Base-by-base conservation (phyloP, 2,329 filamentous ascomycete genomes). In the Nigrospora sphaerica region DNA sequence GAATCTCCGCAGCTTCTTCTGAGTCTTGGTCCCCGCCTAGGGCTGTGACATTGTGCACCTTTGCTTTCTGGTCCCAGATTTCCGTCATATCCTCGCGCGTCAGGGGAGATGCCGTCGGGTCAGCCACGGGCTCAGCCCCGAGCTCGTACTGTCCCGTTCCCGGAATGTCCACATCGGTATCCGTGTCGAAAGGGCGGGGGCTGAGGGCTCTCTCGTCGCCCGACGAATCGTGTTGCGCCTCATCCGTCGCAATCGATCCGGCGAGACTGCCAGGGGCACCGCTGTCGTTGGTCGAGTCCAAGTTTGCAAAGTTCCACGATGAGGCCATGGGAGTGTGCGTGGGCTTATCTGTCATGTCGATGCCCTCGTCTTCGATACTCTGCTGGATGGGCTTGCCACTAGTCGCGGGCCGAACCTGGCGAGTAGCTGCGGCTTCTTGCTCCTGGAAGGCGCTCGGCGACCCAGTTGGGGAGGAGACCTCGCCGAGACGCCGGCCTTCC, bases 401-500 rank as follows among this genome's bases (percentile, higher is more conserved):
- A 74, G 68, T 77, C 76, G 65, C 78, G 70, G 34, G 34, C 31
- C 42, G 42, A 35, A 63, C 75, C 75, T 62, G 83, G 81, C 67
- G 83, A 86, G 68, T 80, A 83, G 75, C 85, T 88, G 68, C 86
- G 78, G 74, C 83, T 88, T 74, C 82, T 78, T 66, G 48, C 46
- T 48, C 48, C 48, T 46, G 77, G 77, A 78, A 88, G 80, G 80
- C 85, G 86, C 85, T 89, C 88, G 87, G 88, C 85, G 83, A 92
- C 80, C 88, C 88, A 92, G 73, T 83, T 76, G 74, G 85, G 83
- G 84, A 92, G 81, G 81, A 89, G 81, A 77, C 74, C 69, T 69
- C 84, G 84, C 77, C 87, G 85, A 89, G 86, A 80, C 86, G 85
- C 81, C 73, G 81, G 70, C 80, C 88, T 85, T 95, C 88, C 85